Evolutionary conservation across 495 filamentous ascomycete genomes (phyloP).

Genomic region (Astrothelium macrocarpum): DNA sequence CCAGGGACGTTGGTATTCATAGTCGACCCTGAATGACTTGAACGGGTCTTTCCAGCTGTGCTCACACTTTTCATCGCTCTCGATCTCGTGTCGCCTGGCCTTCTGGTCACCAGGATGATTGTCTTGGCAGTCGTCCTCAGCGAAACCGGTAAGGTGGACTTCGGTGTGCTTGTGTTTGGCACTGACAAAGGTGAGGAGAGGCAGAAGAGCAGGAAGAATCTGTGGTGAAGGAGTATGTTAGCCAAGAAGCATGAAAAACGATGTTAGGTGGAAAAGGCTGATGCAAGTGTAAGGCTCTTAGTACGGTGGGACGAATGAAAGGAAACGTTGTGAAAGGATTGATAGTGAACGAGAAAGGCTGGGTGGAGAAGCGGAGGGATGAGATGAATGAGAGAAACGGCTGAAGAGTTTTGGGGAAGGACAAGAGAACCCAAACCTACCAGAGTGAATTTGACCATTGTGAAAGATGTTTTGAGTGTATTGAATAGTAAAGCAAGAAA

Average conservation of each 20-base stretch:
- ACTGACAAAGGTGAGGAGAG: not conserved
- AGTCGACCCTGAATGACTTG: not conserved
- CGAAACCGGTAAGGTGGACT: not conserved
- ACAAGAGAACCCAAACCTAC: not conserved
- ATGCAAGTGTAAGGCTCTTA: not conserved
- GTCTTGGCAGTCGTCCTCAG: not conserved
- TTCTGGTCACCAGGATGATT: not conserved
- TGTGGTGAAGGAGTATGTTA: not conserved
- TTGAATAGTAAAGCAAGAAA: not conserved
- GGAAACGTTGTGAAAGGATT: not conserved
- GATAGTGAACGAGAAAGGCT: not conserved
- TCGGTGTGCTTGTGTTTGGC: conserved; percentile 1
- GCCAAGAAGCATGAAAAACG: not conserved
- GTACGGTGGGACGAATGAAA: not conserved
- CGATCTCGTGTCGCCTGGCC: not conserved
- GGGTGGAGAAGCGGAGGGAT: not conserved
- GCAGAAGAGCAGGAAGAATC: not conserved
- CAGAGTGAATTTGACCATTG: not conserved
- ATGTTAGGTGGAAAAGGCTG: not conserved
- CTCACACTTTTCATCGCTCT: not conserved
- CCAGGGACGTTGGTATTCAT: not conserved
- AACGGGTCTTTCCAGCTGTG: not conserved
- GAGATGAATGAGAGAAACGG: not conserved
- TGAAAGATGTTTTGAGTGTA: not conserved
- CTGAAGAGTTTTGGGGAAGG: not conserved